Evolutionary conservation across 441 rosid species (phyloP).

Genomic region (Heliophila coronopifolia): DNA sequence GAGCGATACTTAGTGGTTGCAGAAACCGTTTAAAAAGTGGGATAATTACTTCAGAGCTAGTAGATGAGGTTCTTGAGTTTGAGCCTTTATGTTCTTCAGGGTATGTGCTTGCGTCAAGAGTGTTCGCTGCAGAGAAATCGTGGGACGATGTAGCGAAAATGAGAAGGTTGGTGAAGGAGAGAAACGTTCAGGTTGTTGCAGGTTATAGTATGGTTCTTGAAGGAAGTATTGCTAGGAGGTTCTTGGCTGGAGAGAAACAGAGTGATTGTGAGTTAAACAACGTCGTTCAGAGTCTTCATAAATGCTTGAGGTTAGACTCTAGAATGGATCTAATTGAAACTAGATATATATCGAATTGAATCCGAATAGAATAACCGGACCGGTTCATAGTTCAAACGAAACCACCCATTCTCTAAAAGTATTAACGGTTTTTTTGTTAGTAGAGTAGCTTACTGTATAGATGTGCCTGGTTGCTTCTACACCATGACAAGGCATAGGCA

Average conservation of each 20-base stretch:
- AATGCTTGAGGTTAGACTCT: constrained; percentile 27
- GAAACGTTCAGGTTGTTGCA: constrained; percentile 31
- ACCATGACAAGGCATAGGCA: too few species aligned
- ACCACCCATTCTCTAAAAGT: too few species aligned
- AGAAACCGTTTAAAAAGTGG: constrained; percentile 33
- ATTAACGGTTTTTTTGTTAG: too few species aligned
- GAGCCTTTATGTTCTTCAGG: constrained; percentile 43
- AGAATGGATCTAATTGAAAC: not conserved
- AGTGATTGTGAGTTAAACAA: constrained; percentile 23
- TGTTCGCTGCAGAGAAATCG: constrained; percentile 36
- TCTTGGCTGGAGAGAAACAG: constrained; percentile 41
- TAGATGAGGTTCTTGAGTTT: constrained; percentile 36
- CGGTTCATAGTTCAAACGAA: too few species aligned
- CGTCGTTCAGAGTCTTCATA: constrained; percentile 29
- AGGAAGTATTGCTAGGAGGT: constrained; percentile 28
- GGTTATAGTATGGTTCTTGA: constrained; percentile 50
- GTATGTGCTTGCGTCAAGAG: constrained; percentile 46
- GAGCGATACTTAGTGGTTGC: constrained; percentile 47
- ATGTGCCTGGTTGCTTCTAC: too few species aligned
- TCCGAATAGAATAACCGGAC: too few species aligned
- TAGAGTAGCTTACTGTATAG: too few species aligned
- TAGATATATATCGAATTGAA: too few species aligned
- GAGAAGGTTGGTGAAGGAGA: constrained; percentile 42
- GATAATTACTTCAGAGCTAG: constrained; percentile 24
- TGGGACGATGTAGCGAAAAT: constrained; percentile 38